A percentile compares a stretch with the other conserved stretches of the same genome.
These are phyloP conservation scores for Neofusicoccum laricinum DNA, from an alignment of 2,329 filamentous ascomycete genomes.

Conservation along the genomic window DNA sequence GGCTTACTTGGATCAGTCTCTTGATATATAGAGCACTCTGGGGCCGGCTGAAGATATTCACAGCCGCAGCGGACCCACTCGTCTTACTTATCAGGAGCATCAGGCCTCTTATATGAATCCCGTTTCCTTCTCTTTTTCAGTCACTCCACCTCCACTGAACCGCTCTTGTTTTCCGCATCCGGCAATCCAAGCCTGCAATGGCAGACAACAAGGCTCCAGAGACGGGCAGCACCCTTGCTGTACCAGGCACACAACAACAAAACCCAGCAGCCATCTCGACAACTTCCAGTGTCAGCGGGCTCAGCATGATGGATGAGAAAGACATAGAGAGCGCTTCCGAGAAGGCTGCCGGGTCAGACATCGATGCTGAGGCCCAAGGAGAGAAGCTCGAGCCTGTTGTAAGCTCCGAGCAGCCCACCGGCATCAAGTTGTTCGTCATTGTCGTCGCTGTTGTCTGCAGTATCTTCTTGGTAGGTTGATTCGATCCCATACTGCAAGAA, in stretches of 20 bases:
- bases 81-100: neutral
- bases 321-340: neutral
- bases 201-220: conserved; percentile 1
- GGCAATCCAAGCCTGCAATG: neutral
- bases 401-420: conserved; percentile 21
- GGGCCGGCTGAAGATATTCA: neutral
- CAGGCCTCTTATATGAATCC: neutral
- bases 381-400: conserved; percentile 14
- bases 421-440: conserved; percentile 25
- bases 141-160: neutral
- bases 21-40: neutral
- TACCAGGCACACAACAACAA: neutral
- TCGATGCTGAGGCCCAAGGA: conserved; percentile 5
- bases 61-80: neutral
- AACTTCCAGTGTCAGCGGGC: neutral
- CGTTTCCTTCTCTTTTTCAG: neutral
- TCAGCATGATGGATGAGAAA: conserved; percentile 11
- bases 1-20: neutral
- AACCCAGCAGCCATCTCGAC: neutral
- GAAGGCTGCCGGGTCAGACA: neutral
- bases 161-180: no score
- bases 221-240: neutral
- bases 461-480: conserved; percentile 25
- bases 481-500: neutral
- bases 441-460: conserved; percentile 28